Conservation (phyloP, 108 stramenopile species). For the Cyclotella atomus region DNA sequence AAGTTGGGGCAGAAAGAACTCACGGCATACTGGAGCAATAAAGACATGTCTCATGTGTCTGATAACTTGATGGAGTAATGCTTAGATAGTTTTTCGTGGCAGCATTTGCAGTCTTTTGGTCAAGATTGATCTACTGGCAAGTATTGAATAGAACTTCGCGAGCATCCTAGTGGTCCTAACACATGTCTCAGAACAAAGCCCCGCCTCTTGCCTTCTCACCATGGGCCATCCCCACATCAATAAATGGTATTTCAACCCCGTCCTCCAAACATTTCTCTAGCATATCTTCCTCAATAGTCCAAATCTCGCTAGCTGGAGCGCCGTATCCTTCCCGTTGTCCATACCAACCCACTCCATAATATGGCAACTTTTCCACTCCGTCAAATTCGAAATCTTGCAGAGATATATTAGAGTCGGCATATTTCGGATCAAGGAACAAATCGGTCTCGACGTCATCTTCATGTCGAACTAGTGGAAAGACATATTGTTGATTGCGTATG, state of each 20-base stretch:
- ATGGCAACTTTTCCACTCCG: background rate
- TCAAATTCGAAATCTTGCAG: background rate
- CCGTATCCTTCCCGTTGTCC: conserved; percentile 73
- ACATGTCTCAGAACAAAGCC: conserved; percentile 53
- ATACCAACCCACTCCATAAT: conserved; percentile 72
- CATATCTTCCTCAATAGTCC: conserved; percentile 60
- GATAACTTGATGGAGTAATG: conserved; percentile 28
- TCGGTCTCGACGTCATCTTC: conserved; percentile 71
- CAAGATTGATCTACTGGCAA: too few relatives aligned
- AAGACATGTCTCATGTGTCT: conserved; percentile 20
- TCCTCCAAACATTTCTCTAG: conserved; percentile 53
- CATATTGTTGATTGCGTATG: conserved; percentile 20
- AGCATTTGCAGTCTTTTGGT: too few relatives aligned
- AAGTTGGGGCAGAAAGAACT: conserved; percentile 21
- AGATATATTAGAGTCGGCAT: conserved; percentile 21
- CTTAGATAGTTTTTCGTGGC: too few relatives aligned
- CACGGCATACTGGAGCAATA: conserved; percentile 26
- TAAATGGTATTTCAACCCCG: conserved; percentile 55
- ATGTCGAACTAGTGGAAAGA: conserved; percentile 45
- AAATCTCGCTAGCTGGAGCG: conserved; percentile 66
- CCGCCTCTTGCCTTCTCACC: conserved; percentile 80
- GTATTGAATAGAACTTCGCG: background rate
- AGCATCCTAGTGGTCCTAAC: background rate
- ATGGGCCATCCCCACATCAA: conserved; percentile 77
- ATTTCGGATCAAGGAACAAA: conserved; percentile 63